Evolutionary conservation across 208 protist species (phyloP), one percentile per base, ranked within the genome.

Genomic region (Jaenimonas drosophilae): DNA sequence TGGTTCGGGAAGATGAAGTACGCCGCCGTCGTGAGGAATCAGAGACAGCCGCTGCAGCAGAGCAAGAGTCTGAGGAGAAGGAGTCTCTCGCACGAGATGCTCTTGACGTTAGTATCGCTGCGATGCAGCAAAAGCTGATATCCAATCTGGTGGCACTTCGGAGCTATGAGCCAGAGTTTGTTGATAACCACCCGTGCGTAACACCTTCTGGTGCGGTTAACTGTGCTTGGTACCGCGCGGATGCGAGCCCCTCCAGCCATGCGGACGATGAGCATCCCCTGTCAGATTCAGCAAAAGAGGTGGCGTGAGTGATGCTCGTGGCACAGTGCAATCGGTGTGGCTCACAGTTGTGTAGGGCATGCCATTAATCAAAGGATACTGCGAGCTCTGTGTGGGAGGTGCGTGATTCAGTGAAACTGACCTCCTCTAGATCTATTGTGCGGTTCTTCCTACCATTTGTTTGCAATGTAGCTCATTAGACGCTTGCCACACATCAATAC

Each of bases 1-100:
- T 94, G 77, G 64, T 91, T 23, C 76, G 71, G 16, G 60, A 67
- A 14, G 68, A 81, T 40, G 74, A 84, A 34, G 57, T 86, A 0
- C 42, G 7, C 7, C 72, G 71, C 48, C 82, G 78, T 20, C 49
- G 77, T 32, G 41, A 51, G 14, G 77, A 91, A 21, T 47, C 62
- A 14, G 27, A 70, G 17, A 34, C 38, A 30, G 19, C 42, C 36
- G 32, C 54, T 19, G 39, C 49, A 39, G 49, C 14, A 6, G 40
- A 57, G 23, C 48, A 56, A 29, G 58, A 60, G 33, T 43, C 54
- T 14, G 32, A 51, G 21, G 59, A 65, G n/a, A 29, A 56, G 14
- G 33, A 52, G 7, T 39, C 52, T 23, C 1, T 21, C 7, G 42
- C 34, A 14, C 23, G 40, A 33, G 55, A 47, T 29, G 57, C 37